Conservation (phyloP, 768 basidiomycete species). For the Calocybe cyanea region DNA sequence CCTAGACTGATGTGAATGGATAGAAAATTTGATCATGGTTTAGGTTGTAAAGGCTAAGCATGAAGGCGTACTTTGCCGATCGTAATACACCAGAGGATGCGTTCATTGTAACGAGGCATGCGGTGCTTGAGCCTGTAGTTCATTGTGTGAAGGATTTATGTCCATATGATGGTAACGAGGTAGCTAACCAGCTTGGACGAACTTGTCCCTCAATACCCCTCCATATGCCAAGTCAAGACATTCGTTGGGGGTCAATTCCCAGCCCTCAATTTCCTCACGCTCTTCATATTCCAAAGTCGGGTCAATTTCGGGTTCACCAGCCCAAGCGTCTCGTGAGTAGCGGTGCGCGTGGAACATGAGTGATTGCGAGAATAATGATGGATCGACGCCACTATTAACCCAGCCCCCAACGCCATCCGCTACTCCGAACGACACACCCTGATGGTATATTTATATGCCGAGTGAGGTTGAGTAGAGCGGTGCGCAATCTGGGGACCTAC, state of each 20-base stretch:
- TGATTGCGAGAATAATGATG: conserved; percentile 85
- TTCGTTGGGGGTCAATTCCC: conserved; percentile 69
- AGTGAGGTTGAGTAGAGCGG: conserved; percentile 25
- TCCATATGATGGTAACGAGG: conserved; percentile 18
- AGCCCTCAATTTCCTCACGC: conserved; percentile 63
- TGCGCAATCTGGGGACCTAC: conserved; percentile 45
- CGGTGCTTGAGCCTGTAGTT: conserved; percentile 75
- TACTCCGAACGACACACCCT: conserved; percentile 80
- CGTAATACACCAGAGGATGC: conserved; percentile 70
- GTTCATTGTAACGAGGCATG: conserved; percentile 72
- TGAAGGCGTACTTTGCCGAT: conserved; percentile 64
- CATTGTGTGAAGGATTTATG: conserved; percentile 13
- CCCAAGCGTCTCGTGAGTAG: conserved; percentile 71
- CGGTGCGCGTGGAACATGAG: conserved; percentile 85
- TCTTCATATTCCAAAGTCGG: conserved; percentile 72
- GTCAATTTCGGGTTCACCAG: conserved; percentile 80
- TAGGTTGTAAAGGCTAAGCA: background rate
- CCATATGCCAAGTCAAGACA: conserved; percentile 72
- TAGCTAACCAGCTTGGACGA: conserved; percentile 61
- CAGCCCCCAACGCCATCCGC: conserved; percentile 96
- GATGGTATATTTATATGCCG: conserved; percentile 2
- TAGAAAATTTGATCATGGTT: background rate
- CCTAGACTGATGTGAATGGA: conserved; percentile 47
- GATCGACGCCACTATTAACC: conserved; percentile 80
- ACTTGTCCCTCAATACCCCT: conserved; percentile 64